A percentile compares a stretch with the other conserved stretches of the same genome.
These are phyloP conservation scores for Melampsora americana DNA, from an alignment of 1,284 basidiomycete genomes.

Conservation along the genomic window DNA sequence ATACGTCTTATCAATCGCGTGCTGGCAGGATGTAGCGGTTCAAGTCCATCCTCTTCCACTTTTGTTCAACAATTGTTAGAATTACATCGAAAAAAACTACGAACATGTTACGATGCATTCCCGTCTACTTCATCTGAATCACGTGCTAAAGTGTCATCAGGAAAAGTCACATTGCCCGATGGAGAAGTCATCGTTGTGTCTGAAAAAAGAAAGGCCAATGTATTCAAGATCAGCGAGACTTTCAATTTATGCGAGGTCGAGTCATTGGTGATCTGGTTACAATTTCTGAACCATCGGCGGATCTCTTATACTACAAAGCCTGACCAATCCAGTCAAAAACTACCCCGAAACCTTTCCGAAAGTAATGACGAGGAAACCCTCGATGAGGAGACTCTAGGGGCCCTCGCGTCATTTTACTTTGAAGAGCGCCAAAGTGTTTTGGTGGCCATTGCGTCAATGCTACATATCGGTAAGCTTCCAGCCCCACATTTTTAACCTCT, in stretches of 20 bases:
- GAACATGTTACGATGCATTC: conserved; percentile 35
- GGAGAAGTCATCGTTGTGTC: conserved; percentile 21
- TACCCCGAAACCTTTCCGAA: neutral
- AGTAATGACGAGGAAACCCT: conserved; percentile 11
- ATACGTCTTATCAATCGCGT: conserved; percentile 33
- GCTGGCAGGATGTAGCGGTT: conserved; percentile 22
- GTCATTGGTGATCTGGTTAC: conserved; percentile 35
- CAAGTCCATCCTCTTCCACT: conserved; percentile 22
- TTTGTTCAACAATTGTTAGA: conserved; percentile 26
- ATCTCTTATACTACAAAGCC: neutral
- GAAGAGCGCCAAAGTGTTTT: conserved; percentile 42
- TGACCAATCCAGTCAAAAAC: neutral
- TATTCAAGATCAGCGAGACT: conserved; percentile 25
- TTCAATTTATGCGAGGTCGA: conserved; percentile 31
- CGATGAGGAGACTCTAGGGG: conserved; percentile 18
- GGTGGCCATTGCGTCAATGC: conserved; percentile 25
- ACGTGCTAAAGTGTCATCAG: conserved; percentile 13
- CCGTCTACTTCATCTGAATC: conserved; percentile 31
- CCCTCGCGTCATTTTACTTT: conserved; percentile 39
- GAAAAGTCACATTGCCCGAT: conserved; percentile 23
- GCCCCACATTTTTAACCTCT: neutral
- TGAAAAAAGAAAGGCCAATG: conserved; percentile 25
- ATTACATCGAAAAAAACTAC: conserved; percentile 33
- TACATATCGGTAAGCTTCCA: conserved; percentile 25
- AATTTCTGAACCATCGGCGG: conserved; percentile 17